A percentile compares a stretch with the other conserved stretches of the same genome.
Evolutionary conservation across 192 early-diverging fungal species (phyloP).

Genomic region (Jimgerdemannia flammicorona): DNA sequence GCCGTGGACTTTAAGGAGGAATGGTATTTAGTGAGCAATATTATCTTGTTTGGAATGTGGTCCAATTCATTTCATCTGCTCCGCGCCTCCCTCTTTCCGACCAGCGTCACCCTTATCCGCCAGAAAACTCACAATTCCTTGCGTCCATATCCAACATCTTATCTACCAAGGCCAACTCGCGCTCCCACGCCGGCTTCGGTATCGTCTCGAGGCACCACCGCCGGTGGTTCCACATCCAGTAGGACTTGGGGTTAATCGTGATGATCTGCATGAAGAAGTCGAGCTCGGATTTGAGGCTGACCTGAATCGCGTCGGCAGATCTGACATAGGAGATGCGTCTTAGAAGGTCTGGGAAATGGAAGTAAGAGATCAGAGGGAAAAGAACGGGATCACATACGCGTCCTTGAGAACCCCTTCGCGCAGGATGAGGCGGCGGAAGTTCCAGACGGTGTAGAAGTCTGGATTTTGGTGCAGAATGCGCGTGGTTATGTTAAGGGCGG

Average conservation of each 20-base stretch:
- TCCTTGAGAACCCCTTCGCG: constrained; percentile 35
- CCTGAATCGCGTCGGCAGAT: constrained; percentile 12
- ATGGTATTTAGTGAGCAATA: not conserved
- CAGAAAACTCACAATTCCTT: constrained; percentile 75
- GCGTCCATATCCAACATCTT: constrained; percentile 85
- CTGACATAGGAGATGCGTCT: constrained; percentile 13
- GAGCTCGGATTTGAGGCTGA: constrained; percentile 62
- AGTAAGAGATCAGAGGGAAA: not conserved
- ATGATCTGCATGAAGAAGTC: constrained; percentile 71
- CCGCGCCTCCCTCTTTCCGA: too few relatives aligned
- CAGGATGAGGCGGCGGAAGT: constrained; percentile 78
- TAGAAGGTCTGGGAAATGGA: constrained; percentile 15
- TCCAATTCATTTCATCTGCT: not conserved
- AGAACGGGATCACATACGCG: constrained; percentile 8
- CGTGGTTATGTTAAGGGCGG: constrained; percentile 63
- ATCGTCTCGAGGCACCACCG: constrained; percentile 82
- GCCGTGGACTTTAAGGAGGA: constrained; percentile 70
- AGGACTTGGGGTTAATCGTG: constrained; percentile 84
- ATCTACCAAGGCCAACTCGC: constrained; percentile 71
- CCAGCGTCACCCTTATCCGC: too few relatives aligned
- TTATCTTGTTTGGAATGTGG: not conserved
- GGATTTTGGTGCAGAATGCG: constrained; percentile 77
- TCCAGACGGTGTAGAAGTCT: constrained; percentile 95
- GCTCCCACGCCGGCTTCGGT: constrained; percentile 72
- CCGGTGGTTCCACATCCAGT: constrained; percentile 98